Conservation (phyloP, 2,329 filamentous ascomycete species). For the Colletotrichum endophyticum region DNA sequence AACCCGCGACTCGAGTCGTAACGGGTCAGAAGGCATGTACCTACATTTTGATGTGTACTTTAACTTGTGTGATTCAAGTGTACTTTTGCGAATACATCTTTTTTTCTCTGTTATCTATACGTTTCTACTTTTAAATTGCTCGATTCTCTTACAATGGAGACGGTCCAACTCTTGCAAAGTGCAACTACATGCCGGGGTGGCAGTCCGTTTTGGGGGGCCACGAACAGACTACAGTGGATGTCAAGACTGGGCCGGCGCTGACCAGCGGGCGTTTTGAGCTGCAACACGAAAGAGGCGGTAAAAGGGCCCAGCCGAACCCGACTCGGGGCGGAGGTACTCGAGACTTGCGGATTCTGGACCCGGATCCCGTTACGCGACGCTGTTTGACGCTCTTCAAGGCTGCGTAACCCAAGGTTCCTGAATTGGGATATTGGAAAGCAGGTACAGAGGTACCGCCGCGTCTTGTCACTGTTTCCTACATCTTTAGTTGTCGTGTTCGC, state of each 20-base stretch:
- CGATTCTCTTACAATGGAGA: not conserved
- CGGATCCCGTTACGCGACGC: not conserved
- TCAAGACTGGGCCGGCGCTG: constrained; percentile 7
- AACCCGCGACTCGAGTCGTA: not conserved
- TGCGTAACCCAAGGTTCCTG: not conserved
- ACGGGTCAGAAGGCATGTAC: not conserved
- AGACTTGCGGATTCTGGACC: not conserved
- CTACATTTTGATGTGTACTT: not conserved
- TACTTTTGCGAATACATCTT: not conserved
- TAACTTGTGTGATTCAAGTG: not conserved
- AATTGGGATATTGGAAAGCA: not conserved
- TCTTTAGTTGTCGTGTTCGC: not conserved
- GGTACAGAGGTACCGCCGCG: not conserved
- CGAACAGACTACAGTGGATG: not conserved
- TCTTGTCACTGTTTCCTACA: not conserved
- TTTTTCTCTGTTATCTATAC: not conserved
- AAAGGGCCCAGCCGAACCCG: not conserved
- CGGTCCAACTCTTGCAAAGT: not conserved
- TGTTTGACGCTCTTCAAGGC: not conserved
- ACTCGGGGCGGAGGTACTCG: not conserved
- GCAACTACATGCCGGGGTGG: not conserved
- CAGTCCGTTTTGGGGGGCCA: not conserved
- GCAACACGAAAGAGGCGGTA: constrained; percentile 19
- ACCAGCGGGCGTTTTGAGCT: constrained; percentile 17
- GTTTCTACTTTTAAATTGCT: not conserved